A percentile compares a stretch with the other conserved stretches of the same genome.
Conservation (phyloP, 2,329 filamentous ascomycete species). For the Fusarium graminum region DNA sequence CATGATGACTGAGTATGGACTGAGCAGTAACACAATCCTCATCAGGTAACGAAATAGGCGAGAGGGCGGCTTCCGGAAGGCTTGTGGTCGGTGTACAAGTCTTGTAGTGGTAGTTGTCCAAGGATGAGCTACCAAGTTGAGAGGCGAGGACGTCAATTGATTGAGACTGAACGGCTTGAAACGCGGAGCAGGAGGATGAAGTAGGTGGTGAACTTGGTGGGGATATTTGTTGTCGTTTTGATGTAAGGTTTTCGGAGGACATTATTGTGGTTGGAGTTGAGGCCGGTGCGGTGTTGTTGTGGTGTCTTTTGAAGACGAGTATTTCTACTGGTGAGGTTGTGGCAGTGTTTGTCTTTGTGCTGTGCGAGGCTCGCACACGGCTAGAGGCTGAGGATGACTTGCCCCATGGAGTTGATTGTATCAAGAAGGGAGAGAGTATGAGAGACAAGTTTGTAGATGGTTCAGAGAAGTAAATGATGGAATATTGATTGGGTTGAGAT, state of each 20-base stretch:
- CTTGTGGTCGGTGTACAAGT: background rate
- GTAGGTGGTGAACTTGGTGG: conserved; percentile 38
- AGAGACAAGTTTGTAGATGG: background rate
- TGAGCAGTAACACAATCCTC: conserved; percentile 24
- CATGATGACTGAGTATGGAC: conserved; percentile 11
- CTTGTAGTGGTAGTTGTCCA: conserved; percentile 25
- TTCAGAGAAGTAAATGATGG: background rate
- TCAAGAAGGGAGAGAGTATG: background rate
- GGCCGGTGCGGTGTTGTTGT: conserved; percentile 4
- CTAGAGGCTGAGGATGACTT: conserved; percentile 32
- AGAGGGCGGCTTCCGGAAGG: conserved; percentile 22
- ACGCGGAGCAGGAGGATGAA: conserved; percentile 10
- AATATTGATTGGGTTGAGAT: background rate
- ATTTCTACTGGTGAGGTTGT: conserved; percentile 25
- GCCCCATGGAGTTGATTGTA: conserved; percentile 38
- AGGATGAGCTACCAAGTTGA: conserved; percentile 43
- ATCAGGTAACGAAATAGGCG: conserved; percentile 38
- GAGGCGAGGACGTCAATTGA: conserved; percentile 43
- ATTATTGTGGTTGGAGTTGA: conserved; percentile 13
- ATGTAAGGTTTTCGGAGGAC: conserved; percentile 5
- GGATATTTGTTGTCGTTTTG: conserved; percentile 31
- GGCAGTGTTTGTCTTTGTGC: background rate
- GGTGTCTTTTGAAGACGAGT: conserved; percentile 33
- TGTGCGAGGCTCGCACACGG: conserved; percentile 46
- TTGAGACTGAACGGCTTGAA: conserved; percentile 15